These are phyloP conservation scores for Pyrenula massariospora DNA, from an alignment of 495 filamentous ascomycete species.

Conservation along the genomic window DNA sequence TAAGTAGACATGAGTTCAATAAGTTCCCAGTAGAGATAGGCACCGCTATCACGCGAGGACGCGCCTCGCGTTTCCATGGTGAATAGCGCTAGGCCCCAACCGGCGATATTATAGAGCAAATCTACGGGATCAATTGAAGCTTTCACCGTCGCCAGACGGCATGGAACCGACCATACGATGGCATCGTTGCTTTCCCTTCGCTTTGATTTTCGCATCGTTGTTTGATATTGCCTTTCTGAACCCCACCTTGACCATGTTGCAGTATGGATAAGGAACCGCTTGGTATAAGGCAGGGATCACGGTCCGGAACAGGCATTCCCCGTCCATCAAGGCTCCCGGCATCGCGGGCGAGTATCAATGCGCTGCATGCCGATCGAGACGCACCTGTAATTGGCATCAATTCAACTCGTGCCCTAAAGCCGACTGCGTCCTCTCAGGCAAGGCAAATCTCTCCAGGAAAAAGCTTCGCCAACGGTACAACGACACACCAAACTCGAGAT, in stretches of 20 bases:
- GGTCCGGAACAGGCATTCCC: constrained; percentile 16
- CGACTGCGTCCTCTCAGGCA: constrained; percentile 11
- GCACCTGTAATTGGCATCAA: constrained; percentile 5
- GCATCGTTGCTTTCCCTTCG: too few relatives aligned
- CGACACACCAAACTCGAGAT: too few relatives aligned
- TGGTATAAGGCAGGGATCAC: not conserved
- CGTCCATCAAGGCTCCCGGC: constrained; percentile 23
- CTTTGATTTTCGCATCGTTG: too few relatives aligned
- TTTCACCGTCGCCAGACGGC: not conserved
- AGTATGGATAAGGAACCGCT: not conserved
- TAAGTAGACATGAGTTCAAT: too few relatives aligned
- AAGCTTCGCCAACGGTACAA: not conserved
- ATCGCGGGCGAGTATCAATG: constrained; percentile 10
- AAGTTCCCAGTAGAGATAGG: too few relatives aligned
- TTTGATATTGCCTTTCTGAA: too few relatives aligned
- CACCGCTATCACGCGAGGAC: not conserved
- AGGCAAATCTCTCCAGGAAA: constrained; percentile 8
- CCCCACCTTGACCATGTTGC: not conserved
- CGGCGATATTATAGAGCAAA: not conserved
- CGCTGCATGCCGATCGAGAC: constrained; percentile 13
- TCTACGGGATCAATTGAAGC: not conserved
- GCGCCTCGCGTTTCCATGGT: not conserved
- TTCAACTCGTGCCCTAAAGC: constrained; percentile 7
- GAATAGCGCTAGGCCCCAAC: not conserved
- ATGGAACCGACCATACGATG: too few relatives aligned